Conservation (phyloP, 2,329 filamentous ascomycete species). For the Tolypocladium inflatum region DNA sequence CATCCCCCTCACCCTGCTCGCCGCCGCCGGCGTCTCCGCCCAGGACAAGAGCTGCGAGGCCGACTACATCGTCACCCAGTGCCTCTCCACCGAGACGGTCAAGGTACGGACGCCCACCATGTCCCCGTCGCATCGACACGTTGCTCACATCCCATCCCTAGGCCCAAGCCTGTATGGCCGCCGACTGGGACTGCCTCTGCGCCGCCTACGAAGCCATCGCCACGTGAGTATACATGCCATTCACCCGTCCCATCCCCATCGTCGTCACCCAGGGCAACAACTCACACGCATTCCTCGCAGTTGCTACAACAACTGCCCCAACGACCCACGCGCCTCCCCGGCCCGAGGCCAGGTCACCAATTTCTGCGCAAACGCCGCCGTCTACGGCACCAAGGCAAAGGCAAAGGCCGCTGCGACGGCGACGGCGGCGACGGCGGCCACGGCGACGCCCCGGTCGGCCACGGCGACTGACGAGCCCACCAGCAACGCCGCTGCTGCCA, state of each 20-base stretch:
- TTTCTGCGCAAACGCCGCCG: conserved; percentile 36
- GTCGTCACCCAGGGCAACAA: background rate
- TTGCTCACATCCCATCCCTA: conserved; percentile 4
- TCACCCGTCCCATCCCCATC: background rate
- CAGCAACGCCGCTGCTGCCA: conserved; percentile 10
- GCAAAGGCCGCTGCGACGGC: conserved; percentile 12
- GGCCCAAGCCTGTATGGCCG: conserved; percentile 24
- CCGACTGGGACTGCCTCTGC: conserved; percentile 39
- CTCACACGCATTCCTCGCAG: conserved; percentile 15
- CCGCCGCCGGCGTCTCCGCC: conserved; percentile 22
- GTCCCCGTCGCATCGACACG: background rate
- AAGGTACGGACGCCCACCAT: conserved; percentile 17
- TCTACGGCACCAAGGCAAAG: conserved; percentile 27
- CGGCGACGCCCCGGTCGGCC: background rate
- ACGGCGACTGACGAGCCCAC: conserved; percentile 11
- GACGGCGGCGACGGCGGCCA: conserved; percentile 7
- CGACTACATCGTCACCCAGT: conserved; percentile 36
- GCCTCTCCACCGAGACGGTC: conserved; percentile 28
- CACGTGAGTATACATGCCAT: conserved; percentile 27
- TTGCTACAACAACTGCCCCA: conserved; percentile 49
- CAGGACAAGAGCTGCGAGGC: conserved; percentile 28
- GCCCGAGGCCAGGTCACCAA: conserved; percentile 28
- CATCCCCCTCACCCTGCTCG: conserved; percentile 28
- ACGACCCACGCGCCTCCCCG: conserved; percentile 27
- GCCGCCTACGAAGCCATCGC: conserved; percentile 31